A percentile compares a stretch with the other conserved stretches of the same genome.
These are phyloP conservation scores for Rubia tinctorum DNA, from an alignment of 305 asterid species.

Conservation along the genomic window DNA sequence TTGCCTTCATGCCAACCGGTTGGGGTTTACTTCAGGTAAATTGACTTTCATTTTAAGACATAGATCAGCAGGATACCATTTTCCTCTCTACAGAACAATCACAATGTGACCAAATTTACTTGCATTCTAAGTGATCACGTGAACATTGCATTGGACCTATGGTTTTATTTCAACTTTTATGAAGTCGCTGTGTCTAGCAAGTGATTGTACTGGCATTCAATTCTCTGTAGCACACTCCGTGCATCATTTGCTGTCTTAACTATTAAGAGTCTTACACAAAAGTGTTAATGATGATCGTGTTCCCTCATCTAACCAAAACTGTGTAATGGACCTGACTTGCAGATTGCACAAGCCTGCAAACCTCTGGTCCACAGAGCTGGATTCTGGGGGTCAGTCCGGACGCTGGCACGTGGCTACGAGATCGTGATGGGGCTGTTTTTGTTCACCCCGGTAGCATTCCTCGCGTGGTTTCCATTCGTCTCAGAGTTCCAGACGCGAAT, in stretches of 20 bases:
- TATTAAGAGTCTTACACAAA: too few relatives aligned
- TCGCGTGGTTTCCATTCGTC: slow-evolving; percentile 91
- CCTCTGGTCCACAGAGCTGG: slow-evolving; percentile 60
- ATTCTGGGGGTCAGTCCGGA: slow-evolving; percentile 83
- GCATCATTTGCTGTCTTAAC: too few relatives aligned
- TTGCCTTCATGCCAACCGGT: slow-evolving; percentile 92
- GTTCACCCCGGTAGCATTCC: slow-evolving; percentile 83
- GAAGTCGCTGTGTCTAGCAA: neutral
- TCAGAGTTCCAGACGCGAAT: slow-evolving; percentile 90
- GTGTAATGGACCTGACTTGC: slow-evolving; percentile 5
- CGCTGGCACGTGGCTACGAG: slow-evolving; percentile 87
- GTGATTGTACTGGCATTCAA: neutral
- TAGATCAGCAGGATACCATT: neutral
- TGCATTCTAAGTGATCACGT: neutral
- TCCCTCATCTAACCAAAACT: neutral
- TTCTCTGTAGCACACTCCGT: too few relatives aligned
- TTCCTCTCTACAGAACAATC: neutral
- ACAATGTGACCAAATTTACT: neutral
- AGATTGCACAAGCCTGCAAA: slow-evolving; percentile 89
- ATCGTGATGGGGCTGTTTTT: slow-evolving; percentile 79
- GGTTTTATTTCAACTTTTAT: neutral
- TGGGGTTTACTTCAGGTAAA: slow-evolving; percentile 94
- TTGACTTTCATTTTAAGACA: neutral
- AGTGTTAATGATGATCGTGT: neutral
- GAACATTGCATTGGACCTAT: too few relatives aligned